Evolutionary conservation across 352 stramenopile species (phyloP), one percentile per base, ranked within the genome.

Genomic region (Phytopythium litorale): DNA sequence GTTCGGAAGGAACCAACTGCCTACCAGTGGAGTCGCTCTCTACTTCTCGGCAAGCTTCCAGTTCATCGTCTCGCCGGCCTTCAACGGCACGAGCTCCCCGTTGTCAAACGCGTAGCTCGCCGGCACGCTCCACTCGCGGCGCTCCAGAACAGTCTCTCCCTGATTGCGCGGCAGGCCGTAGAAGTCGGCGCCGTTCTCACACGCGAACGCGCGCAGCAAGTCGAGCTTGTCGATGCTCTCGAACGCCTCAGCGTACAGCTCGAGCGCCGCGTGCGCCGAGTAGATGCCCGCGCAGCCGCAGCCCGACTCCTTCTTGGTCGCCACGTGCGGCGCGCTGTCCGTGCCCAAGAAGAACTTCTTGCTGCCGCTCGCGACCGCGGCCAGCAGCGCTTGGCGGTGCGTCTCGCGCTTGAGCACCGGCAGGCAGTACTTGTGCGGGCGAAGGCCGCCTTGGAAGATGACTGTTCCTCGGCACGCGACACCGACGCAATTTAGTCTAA

Each of bases 381-480:
- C 60, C 1, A 99, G 68, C 43, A 99, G 76, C 56, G 96, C 95
- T 63, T 86, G 77, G 46, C 95, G 87, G 76, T 97, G 92, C 72
- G 84, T 76, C 83, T 98, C 93, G 46, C 87, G 88, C 85, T 99
- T 99, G 43, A 99, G 84, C 65, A 99, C 98, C 1, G 98, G 98
- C n/a, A 99, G 76, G 66, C 98, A 99, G 83, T 99, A 99, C 77
- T 99, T 98, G 79, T 99, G 98, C n/a, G 98, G 98, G 62, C 89
- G 89, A 45, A 99, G 78, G 0, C 97, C 97, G 23, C 97, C 89
- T 61, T 94, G 84, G 73, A 96, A 97, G 63, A 96, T 92, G 35
- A 72, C 70, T 83, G 58, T 16, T 19, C 18, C 13, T 49, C 42
- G 42, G 23, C 7, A 11, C 12, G 35, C 35, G 35, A 23, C 42